phyloP scores from a whole-genome alignment of 1,139 yeast species.

The Taphrina communis region DNA sequence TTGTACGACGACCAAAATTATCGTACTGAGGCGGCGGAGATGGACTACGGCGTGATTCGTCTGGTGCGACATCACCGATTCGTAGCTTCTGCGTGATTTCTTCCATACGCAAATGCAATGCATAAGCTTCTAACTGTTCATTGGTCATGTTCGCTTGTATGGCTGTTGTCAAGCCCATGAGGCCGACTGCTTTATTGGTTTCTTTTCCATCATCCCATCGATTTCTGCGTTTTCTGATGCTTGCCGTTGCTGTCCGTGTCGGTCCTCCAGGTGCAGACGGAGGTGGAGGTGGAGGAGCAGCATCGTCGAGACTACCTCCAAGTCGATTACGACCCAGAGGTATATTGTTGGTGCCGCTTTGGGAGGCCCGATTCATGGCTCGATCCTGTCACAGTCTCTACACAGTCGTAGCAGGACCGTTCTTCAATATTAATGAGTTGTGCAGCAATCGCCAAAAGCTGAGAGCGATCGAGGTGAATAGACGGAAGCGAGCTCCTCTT shows the following conservation, averaged over 20 bases:
- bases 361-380: slow-evolving; percentile 24
- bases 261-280: slow-evolving; percentile 43
- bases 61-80: slow-evolving; percentile 56
- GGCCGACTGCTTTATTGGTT: slow-evolving; percentile 49
- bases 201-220: slow-evolving; percentile 52
- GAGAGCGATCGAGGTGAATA: not conserved
- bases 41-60: slow-evolving; percentile 60
- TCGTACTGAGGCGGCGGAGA: slow-evolving; percentile 96
- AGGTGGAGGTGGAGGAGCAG: slow-evolving; percentile 45
- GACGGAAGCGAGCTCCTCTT: slow-evolving; percentile 6
- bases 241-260: slow-evolving; percentile 29
- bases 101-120: slow-evolving; percentile 73
- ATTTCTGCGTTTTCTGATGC: slow-evolving; percentile 43
- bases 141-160: slow-evolving; percentile 67
- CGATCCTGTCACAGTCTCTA: not conserved
- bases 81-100: slow-evolving; percentile 72
- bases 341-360: slow-evolving; percentile 49
- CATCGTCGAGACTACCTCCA: slow-evolving; percentile 42
- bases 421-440: not conserved
- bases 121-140: slow-evolving; percentile 86
- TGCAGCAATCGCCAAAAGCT: slow-evolving; percentile 1
- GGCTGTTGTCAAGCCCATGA: slow-evolving; percentile 53
- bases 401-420: not conserved
- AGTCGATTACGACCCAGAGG: slow-evolving; percentile 49
- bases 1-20: slow-evolving; percentile 75